Base-by-base conservation (phyloP, 2,329 filamentous ascomycete genomes). In the Pseudogymnoascus sp. region DNA sequence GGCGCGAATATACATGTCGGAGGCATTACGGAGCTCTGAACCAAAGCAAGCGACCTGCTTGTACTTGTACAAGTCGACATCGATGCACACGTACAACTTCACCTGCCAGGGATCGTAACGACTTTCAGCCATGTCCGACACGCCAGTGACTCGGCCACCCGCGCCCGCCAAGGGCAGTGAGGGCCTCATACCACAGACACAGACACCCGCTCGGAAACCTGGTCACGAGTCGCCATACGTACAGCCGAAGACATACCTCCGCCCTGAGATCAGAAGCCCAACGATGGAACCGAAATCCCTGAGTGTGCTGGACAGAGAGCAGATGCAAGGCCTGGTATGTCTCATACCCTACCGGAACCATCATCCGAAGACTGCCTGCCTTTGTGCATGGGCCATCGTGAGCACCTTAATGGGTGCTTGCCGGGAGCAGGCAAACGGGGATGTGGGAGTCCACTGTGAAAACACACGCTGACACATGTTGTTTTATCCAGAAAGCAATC, bases 261-360 rank as follows among this genome's bases (percentile, higher is more conserved):
- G 71, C 63, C 72, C 62, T 68, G 67, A 68, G 68, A 68, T 61
- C 67, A 67, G 59, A 71, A 70, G 65, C 68, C 67, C 67, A 66
- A 14, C 69, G 52, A 71, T 71, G 68, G 65, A 69, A 63, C 69
- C 72, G 61, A 69, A 69, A 64, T 78, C 80, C 66, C 76, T 83
- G 75, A 87, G 81, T 70, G 81, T 83, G 65, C 79, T 90, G 63
- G 89, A 93, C 75, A 85, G 82, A 77, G 89, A 93, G 73, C 89
- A 93, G 78, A 81, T 88, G 71, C 87, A 90, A 73, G 89, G 88
- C 69, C 80, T 93, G 81, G 89, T 92, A 79, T 79, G 88, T 79
- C 52, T 23, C 65, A 63, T 45, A 61, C 61, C 49, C 55, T 37
- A n/a, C 14, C 55, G 25, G 52, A 61, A 59, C 59, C 52, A 61